Evolutionary conservation across 331 rosid genomes (phyloP).

Genomic region (Pyracantha coccinea): DNA sequence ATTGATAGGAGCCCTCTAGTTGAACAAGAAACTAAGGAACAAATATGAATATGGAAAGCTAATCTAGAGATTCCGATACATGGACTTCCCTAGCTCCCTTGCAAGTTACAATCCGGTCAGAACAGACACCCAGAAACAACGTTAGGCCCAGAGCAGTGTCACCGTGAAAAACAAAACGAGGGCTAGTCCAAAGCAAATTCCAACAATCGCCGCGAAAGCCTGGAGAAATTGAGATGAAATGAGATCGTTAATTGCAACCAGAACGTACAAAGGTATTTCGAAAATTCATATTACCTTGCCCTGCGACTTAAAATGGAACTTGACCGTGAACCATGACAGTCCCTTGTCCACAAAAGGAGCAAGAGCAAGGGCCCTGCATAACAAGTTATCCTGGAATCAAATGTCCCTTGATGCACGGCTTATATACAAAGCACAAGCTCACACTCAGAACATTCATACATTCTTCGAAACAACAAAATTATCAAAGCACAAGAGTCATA

Average conservation of each 20-base stretch:
- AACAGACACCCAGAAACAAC: not conserved
- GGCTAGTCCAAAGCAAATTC: slow-evolving; percentile 64
- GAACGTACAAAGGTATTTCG: not conserved
- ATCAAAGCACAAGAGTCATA: not conserved
- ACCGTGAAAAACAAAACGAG: slow-evolving; percentile 50
- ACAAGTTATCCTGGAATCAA: not conserved
- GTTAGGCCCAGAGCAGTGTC: slow-evolving; percentile 74
- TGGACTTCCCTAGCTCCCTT: not conserved
- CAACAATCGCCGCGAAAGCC: slow-evolving; percentile 72
- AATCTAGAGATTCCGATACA: not conserved
- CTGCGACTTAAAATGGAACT: slow-evolving; percentile 66
- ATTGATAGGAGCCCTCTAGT: no score
- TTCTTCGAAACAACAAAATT: not conserved
- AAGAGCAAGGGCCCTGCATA: slow-evolving; percentile 75
- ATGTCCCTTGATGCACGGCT: not conserved
- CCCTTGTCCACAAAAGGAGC: slow-evolving; percentile 80
- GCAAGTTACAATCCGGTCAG: not conserved
- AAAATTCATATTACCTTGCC: slow-evolving; percentile 42
- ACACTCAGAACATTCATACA: not conserved
- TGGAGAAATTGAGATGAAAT: slow-evolving; percentile 23
- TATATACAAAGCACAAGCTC: not conserved
- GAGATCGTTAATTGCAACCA: not conserved
- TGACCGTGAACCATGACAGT: slow-evolving; percentile 71
- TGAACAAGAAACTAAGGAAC: no score
- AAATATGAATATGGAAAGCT: not conserved